Conservation (phyloP, 352 stramenopile genomes). For the Globisporangium sylvaticum region DNA sequence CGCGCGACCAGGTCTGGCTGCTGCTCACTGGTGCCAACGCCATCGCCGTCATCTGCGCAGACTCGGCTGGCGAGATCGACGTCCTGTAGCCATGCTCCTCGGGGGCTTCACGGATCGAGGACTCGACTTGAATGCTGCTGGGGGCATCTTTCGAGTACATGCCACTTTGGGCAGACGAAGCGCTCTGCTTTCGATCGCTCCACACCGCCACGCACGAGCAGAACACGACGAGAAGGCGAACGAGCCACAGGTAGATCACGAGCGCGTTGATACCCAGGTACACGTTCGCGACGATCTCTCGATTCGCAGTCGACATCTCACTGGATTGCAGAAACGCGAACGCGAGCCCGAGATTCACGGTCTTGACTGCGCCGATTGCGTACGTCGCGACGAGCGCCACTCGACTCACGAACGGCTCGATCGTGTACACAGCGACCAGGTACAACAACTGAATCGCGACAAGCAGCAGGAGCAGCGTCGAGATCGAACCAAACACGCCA, state of each 20-base stretch:
- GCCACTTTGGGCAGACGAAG: not conserved
- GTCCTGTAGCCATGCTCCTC: conserved; percentile 7
- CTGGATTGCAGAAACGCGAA: conserved; percentile 32
- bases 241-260: conserved; percentile 30
- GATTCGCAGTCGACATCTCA: conserved; percentile 12
- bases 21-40: conserved; percentile 29
- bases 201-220: conserved; percentile 15
- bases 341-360: conserved; percentile 29
- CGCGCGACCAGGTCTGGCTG: conserved; percentile 16
- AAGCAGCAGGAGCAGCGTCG: conserved; percentile 27
- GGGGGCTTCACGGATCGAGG: not conserved
- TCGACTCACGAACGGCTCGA: conserved; percentile 29
- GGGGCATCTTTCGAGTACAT: not conserved
- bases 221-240: conserved; percentile 25
- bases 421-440: conserved; percentile 23
- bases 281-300: conserved; percentile 20
- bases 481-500: conserved; percentile 24
- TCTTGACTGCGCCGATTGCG: conserved; percentile 19
- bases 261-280: conserved; percentile 27
- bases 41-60: conserved; percentile 24
- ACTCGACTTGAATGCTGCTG: not conserved
- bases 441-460: conserved; percentile 32
- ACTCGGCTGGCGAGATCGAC: conserved; percentile 25
- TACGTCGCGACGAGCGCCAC: conserved; percentile 13
- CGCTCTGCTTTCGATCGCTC: conserved; percentile 3